Base-by-base conservation (phyloP, 371 early-diverging fungal genomes). In the Apophysomyces elegans region DNA sequence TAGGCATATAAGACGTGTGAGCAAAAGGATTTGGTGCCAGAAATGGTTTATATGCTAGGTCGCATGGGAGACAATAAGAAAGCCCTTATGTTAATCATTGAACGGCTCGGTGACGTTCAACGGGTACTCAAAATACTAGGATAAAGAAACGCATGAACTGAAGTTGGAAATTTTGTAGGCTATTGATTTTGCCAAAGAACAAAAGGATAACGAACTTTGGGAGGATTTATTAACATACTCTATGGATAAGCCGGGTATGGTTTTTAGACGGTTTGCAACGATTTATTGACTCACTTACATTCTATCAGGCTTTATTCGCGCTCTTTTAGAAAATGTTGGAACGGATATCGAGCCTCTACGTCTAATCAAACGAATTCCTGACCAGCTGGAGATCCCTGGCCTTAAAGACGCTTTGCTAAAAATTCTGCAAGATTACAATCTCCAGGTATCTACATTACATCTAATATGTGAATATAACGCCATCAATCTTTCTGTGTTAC, bases 121-220 rank as follows among this genome's bases (percentile, higher is more conserved):
- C 79, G 87, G 73, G 94, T 92, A 80, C 68, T 74, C 64, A 13
- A 54, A 56, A 13, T 36, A 46, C 8, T 12, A 60, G 18, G 21
- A 13, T 37, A 45, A 35, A 38, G 16, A 35, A 18, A 41, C 35
- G 16, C 1, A 44, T 0, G 13, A 47, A 3, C 21, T 58, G 45
- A 57, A 64, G 32, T 43, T 35, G 46, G 26, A 21, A 26, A 56
- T 38, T 11, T 13, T 26, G 11, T 74, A 94, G 87, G 99, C 99
- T 0, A 97, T 99, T 65, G 95, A 96, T 58, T 99, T 97, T 84
- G 96, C 96, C 0, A 94, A 95, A 80, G 96, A 97, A 58, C 97
- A 98, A 79, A 93, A 94, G 63, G 98, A 99, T 76, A 89, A 91
- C 35, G 94, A 91, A 16, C 80, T 99, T 57, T 99, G 99, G 99